These are phyloP conservation scores for Hypoxylon lenormandii DNA, from an alignment of 495 filamentous ascomycete species.

Conservation along the genomic window DNA sequence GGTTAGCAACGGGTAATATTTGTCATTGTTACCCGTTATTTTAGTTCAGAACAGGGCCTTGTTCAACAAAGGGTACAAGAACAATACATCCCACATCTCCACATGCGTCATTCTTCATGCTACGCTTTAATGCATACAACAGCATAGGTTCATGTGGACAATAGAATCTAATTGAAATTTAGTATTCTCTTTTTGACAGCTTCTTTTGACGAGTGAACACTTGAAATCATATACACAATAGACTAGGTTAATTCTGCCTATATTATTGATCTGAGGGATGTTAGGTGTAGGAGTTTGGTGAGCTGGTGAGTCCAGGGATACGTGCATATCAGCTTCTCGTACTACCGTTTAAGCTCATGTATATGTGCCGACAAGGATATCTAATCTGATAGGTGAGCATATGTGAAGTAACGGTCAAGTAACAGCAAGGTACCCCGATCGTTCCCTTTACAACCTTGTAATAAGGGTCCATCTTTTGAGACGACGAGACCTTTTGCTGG, in stretches of 20 bases:
- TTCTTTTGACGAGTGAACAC: too few species aligned
- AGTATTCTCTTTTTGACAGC: too few species aligned
- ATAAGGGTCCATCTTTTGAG: constrained; percentile 10
- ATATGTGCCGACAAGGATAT: too few species aligned
- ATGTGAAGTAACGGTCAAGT: too few species aligned
- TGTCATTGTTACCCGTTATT: neutral
- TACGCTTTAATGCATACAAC: neutral
- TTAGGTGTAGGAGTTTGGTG: too few species aligned
- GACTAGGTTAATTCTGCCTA: too few species aligned
- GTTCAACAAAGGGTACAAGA: neutral
- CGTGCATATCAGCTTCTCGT: too few species aligned
- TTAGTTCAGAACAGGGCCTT: neutral
- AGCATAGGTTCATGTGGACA: neutral
- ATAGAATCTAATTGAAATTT: neutral
- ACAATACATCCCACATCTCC: neutral
- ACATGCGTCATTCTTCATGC: neutral
- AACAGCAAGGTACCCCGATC: neutral
- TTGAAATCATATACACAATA: too few species aligned
- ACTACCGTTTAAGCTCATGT: too few species aligned
- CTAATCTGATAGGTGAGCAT: too few species aligned
- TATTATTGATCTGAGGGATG: too few species aligned
- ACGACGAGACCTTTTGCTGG: neutral
- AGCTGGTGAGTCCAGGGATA: too few species aligned
- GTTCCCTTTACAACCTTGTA: neutral
- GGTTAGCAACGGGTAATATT: neutral